phyloP scores from a whole-genome alignment of 352 stramenopile genomes.

The Globisporangium spiculum region DNA sequence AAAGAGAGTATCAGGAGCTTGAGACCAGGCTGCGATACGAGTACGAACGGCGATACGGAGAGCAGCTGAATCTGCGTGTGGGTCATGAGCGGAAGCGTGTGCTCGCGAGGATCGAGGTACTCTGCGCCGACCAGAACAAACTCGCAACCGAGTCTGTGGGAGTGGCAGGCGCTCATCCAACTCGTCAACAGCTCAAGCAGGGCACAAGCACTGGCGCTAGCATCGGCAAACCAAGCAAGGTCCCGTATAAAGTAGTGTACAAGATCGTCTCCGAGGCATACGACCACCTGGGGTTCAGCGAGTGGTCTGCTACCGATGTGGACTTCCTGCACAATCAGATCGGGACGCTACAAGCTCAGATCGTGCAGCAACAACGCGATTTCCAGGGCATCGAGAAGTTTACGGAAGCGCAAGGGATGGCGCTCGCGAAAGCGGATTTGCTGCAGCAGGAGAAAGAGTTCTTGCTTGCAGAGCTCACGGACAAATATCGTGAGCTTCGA shows the following conservation, averaged over 20 bases:
- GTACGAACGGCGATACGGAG: conserved; percentile 48
- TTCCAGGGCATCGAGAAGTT: conserved; percentile 12
- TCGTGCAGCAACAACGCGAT: conserved; percentile 22
- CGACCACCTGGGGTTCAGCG: conserved; percentile 41
- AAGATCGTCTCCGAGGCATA: conserved; percentile 39
- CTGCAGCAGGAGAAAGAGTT: conserved; percentile 57
- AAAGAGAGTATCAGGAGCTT: conserved; percentile 16
- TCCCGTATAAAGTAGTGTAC: conserved; percentile 28
- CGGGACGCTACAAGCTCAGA: conserved; percentile 17
- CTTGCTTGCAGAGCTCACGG: conserved; percentile 46
- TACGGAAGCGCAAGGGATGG: conserved; percentile 28
- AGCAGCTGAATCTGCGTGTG: conserved; percentile 52
- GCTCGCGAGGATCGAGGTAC: conserved; percentile 45
- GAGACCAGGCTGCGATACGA: conserved; percentile 40
- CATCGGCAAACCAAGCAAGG: background rate
- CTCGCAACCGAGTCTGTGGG: conserved; percentile 6
- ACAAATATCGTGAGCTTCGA: conserved; percentile 40
- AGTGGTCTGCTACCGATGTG: conserved; percentile 51
- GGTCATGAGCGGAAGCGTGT: conserved; percentile 55
- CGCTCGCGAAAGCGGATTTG: conserved; percentile 37
- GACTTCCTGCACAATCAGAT: conserved; percentile 34
- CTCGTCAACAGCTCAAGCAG: conserved; percentile 4
- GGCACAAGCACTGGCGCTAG: conserved; percentile 11
- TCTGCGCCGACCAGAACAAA: conserved; percentile 24
- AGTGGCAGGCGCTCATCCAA: background rate